These are phyloP conservation scores for Rhazya stricta DNA, from an alignment of 257 asterid genomes.

Conservation along the genomic window DNA sequence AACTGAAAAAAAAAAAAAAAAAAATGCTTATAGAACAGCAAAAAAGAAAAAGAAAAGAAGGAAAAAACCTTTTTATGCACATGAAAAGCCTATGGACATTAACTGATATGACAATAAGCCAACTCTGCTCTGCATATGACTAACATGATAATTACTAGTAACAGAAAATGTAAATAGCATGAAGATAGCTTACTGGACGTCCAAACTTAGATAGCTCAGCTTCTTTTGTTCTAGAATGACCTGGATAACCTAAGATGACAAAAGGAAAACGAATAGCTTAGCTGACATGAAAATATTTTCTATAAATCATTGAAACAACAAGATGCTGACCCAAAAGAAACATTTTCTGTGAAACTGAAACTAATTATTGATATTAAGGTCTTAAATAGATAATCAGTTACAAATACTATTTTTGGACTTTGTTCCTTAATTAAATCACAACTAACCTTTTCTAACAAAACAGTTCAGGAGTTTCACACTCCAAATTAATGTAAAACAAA, in stretches of 20 bases:
- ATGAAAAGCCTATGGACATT: background rate
- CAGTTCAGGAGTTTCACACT: background rate
- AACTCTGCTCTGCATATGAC: background rate
- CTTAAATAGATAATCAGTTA: background rate
- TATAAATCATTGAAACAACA: background rate
- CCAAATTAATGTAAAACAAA: background rate
- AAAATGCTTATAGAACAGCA: background rate
- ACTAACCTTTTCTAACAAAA: background rate
- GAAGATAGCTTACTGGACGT: constrained; percentile 58
- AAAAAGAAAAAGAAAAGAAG: background rate
- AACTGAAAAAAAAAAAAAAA: background rate
- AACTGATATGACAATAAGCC: background rate
- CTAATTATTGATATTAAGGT: background rate
- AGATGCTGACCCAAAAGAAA: background rate
- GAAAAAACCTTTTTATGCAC: background rate
- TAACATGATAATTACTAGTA: background rate
- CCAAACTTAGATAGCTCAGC: constrained; percentile 83
- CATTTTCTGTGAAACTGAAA: background rate
- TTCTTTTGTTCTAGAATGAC: constrained; percentile 55
- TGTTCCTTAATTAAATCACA: background rate
- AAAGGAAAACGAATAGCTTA: background rate
- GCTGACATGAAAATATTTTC: background rate
- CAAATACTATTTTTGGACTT: background rate
- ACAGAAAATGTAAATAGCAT: constrained; percentile 13
- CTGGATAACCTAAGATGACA: constrained; percentile 55